These are phyloP conservation scores for Diplotaxis tenuifolia DNA, from an alignment of 345 rosid species.

Conservation along the genomic window DNA sequence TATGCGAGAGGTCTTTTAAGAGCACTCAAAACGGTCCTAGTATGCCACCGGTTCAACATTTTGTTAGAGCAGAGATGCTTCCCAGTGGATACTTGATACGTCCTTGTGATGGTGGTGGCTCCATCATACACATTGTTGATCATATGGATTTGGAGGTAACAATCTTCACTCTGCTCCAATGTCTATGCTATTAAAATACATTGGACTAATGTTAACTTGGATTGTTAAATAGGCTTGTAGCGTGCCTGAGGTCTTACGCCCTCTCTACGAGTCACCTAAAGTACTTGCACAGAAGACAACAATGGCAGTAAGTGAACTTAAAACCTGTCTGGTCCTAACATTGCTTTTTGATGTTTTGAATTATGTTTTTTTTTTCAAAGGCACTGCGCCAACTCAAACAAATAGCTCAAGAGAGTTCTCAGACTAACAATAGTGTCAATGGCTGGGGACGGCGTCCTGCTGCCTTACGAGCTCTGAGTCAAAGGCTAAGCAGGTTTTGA, in stretches of 20 bases:
- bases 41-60: slow-evolving; percentile 95
- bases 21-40: slow-evolving; percentile 94
- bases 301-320: slow-evolving; percentile 66
- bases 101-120: slow-evolving; percentile 99
- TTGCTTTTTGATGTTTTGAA: not conserved
- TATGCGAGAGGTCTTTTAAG: slow-evolving; percentile 94
- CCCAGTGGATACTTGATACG: slow-evolving; percentile 95
- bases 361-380: slow-evolving; percentile 36
- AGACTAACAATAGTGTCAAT: slow-evolving; percentile 66
- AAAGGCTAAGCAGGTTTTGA: slow-evolving; percentile 88
- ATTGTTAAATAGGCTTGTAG: slow-evolving; percentile 69
- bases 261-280: slow-evolving; percentile 90
- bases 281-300: slow-evolving; percentile 97
- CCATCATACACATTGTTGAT: slow-evolving; percentile 92
- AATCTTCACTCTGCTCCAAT: not conserved
- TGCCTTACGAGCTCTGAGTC: slow-evolving; percentile 88
- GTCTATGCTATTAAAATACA: not conserved
- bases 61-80: slow-evolving; percentile 98
- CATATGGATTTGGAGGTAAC: slow-evolving; percentile 96
- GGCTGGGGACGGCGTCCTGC: slow-evolving; percentile 98
- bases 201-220: not conserved
- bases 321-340: not conserved
- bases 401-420: slow-evolving; percentile 89
- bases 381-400: slow-evolving; percentile 93
- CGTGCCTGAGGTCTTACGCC: slow-evolving; percentile 97